Evolutionary conservation across 371 early-diverging fungal species (phyloP).

Genomic region (Mortierella sp.): DNA sequence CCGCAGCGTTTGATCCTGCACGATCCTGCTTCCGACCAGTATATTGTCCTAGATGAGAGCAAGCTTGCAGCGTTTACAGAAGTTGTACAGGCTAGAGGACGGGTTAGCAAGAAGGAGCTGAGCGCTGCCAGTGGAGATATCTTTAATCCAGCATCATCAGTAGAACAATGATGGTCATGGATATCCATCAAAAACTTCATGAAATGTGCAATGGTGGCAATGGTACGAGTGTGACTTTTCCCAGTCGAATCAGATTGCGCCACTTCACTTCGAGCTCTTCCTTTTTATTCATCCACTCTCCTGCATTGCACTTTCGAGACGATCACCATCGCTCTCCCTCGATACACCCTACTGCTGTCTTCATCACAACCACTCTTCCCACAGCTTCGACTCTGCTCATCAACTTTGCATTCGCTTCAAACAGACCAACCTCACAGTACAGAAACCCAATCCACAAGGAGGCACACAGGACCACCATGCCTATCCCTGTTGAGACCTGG

Average conservation of each 20-base stretch:
- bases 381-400: neutral
- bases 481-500: constrained; percentile 88
- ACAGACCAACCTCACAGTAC: too few species aligned
- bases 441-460: neutral
- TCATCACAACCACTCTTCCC: neutral
- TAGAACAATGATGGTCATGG: constrained; percentile 5
- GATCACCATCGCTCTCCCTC: neutral
- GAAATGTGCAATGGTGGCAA: too few species aligned
- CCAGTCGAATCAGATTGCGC: constrained; percentile 25
- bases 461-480: constrained; percentile 10
- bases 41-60: constrained; percentile 25
- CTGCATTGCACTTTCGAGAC: too few species aligned
- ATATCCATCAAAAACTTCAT: too few species aligned
- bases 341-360: neutral
- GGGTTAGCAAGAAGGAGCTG: constrained; percentile 27
- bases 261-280: constrained; percentile 18
- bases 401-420: neutral
- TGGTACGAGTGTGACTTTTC: too few species aligned
- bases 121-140: constrained; percentile 18
- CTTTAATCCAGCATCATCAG: constrained; percentile 5
- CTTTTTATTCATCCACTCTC: neutral
- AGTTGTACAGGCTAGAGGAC: constrained; percentile 15
- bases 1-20: constrained; percentile 24
- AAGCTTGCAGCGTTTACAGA: constrained; percentile 24
- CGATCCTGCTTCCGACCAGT: constrained; percentile 29